Evolutionary conservation across 192 early-diverging fungal species (phyloP).

Genomic region (Podila minutissima): DNA sequence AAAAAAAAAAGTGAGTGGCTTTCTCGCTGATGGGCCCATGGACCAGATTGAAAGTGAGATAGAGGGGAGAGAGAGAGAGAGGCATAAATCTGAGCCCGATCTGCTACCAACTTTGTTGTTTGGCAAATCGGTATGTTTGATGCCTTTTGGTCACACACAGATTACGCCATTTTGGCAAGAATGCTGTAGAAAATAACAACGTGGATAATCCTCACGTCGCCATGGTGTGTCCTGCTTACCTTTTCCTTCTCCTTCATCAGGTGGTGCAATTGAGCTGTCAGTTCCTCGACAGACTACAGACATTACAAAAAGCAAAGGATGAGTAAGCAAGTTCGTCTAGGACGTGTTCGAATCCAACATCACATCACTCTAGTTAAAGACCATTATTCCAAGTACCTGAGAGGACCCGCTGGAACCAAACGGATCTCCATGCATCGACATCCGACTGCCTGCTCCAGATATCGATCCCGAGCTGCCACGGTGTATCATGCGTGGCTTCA

Average conservation of each 20-base stretch:
- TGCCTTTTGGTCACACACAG: too few species aligned
- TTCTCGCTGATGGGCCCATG: neutral
- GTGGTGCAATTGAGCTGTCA: slow-evolving; percentile 53
- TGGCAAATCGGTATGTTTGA: too few species aligned
- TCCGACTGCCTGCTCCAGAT: slow-evolving; percentile 10
- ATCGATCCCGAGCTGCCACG: slow-evolving; percentile 35
- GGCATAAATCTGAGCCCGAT: too few species aligned
- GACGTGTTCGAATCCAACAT: neutral
- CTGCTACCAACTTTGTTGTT: too few species aligned
- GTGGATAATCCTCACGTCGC: too few species aligned
- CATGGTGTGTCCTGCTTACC: slow-evolving; percentile 12
- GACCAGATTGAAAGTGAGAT: neutral
- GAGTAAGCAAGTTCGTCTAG: neutral
- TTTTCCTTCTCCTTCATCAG: slow-evolving; percentile 58
- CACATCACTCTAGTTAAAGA: neutral
- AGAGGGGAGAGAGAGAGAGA: too few species aligned
- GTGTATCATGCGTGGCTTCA: slow-evolving; percentile 29
- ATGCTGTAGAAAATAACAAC: slow-evolving; percentile 1
- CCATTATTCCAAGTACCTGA: slow-evolving; percentile 9
- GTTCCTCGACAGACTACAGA: slow-evolving; percentile 38
- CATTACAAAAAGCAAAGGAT: neutral
- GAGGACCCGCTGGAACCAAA: slow-evolving; percentile 3
- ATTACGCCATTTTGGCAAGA: too few species aligned
- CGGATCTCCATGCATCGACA: slow-evolving; percentile 32
- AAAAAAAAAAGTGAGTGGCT: slow-evolving; percentile 2